Conservation (phyloP, 306 rosid species). For the Ormosia emarginata region DNA sequence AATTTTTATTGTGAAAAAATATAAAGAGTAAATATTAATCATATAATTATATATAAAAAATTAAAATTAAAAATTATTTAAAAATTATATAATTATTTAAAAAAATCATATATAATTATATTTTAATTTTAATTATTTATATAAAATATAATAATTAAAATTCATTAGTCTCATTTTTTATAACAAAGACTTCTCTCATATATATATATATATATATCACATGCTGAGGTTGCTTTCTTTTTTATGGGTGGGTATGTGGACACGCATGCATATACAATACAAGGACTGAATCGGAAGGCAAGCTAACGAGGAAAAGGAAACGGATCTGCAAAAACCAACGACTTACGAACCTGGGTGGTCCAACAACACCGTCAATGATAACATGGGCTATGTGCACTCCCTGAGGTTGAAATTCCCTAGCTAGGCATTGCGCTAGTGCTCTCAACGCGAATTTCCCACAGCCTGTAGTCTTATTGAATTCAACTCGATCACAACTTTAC, state of each 20-base stretch:
- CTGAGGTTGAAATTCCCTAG: constrained; percentile 79
- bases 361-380: constrained; percentile 77
- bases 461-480: constrained; percentile 44
- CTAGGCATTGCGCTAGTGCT: constrained; percentile 81
- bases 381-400: constrained; percentile 95
- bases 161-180: too few species aligned
- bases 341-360: constrained; percentile 65
- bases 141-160: too few species aligned
- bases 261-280: neutral
- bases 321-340: neutral
- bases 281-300: neutral
- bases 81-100: too few species aligned
- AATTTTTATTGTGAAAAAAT: too few species aligned
- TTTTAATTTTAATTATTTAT: too few species aligned
- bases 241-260: neutral
- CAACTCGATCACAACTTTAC: neutral
- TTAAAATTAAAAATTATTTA: too few species aligned
- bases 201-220: too few species aligned
- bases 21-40: too few species aligned
- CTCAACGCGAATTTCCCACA: constrained; percentile 96
- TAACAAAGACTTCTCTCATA: too few species aligned
- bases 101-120: too few species aligned
- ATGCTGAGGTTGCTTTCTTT: neutral
- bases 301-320: neutral
- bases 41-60: too few species aligned